Evolutionary conservation across 371 early-diverging fungal species (phyloP).

Genomic region (Apophysomyces trapeziformis): DNA sequence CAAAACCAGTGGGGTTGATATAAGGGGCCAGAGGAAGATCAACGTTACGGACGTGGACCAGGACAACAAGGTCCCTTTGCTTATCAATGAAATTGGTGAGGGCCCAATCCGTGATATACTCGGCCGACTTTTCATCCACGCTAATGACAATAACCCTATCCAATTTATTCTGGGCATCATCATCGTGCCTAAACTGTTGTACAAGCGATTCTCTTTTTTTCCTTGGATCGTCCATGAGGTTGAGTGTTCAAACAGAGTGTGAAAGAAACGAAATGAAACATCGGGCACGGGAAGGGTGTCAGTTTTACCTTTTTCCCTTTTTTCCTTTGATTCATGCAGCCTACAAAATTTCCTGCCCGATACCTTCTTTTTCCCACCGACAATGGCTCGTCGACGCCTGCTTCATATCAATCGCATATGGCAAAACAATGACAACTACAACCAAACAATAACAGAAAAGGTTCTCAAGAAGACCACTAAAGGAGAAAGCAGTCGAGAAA

Average conservation of each 20-base stretch:
- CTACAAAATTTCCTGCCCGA: neutral
- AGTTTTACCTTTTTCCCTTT: conserved; percentile 20
- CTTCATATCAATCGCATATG: neutral
- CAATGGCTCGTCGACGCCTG: neutral
- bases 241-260: neutral
- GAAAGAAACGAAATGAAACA: neutral
- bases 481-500: neutral
- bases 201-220: conserved; percentile 15
- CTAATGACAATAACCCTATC: conserved; percentile 43
- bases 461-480: neutral
- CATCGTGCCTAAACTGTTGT: conserved; percentile 14
- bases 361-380: neutral
- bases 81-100: conserved; percentile 47
- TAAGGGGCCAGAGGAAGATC: conserved; percentile 49
- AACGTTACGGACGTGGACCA: conserved; percentile 43
- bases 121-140: conserved; percentile 42
- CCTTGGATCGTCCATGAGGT: neutral
- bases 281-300: conserved; percentile 7
- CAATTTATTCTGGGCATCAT: conserved; percentile 14
- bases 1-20: conserved; percentile 39
- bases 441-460: neutral
- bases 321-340: conserved; percentile 3
- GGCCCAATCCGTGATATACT: conserved; percentile 53
- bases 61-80: conserved; percentile 43
- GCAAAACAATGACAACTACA: neutral